These are phyloP conservation scores for Cryptosporidium canis DNA, from an alignment of 169 alveolate genomes.

Conservation along the genomic window DNA sequence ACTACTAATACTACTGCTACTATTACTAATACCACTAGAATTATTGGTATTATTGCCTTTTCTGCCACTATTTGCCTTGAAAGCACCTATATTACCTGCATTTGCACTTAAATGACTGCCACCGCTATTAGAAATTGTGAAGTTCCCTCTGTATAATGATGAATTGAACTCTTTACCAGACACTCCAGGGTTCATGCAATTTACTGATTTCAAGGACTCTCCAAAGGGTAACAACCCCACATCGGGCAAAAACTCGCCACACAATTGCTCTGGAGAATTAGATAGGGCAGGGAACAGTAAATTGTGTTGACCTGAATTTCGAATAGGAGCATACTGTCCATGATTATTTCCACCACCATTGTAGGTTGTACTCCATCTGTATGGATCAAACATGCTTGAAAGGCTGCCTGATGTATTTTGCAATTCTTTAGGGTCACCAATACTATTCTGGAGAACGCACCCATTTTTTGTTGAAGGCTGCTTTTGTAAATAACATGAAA, in stretches of 20 bases:
- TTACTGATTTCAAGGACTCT: neutral
- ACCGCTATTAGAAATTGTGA: neutral
- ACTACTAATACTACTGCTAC: neutral
- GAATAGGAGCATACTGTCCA: neutral
- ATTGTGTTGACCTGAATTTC: neutral
- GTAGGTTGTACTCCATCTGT: neutral
- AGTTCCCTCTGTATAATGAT: neutral
- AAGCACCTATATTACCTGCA: neutral
- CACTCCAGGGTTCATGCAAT: neutral
- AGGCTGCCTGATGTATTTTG: neutral
- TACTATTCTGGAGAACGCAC: neutral
- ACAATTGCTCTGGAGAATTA: neutral
- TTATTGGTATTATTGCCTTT: neutral
- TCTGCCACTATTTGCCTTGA: neutral
- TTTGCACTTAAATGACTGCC: neutral
- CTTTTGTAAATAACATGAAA: constrained; percentile 47
- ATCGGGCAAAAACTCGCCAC: constrained; percentile 10
- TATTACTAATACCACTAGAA: neutral
- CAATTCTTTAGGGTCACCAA: neutral
- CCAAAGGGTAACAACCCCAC: neutral
- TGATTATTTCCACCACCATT: neutral
- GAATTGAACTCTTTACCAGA: neutral
- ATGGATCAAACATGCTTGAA: neutral
- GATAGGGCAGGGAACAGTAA: neutral
- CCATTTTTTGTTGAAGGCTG: neutral